phyloP scores from a whole-genome alignment of 2,329 filamentous ascomycete species.

The Colletotrichum eremochloae region DNA sequence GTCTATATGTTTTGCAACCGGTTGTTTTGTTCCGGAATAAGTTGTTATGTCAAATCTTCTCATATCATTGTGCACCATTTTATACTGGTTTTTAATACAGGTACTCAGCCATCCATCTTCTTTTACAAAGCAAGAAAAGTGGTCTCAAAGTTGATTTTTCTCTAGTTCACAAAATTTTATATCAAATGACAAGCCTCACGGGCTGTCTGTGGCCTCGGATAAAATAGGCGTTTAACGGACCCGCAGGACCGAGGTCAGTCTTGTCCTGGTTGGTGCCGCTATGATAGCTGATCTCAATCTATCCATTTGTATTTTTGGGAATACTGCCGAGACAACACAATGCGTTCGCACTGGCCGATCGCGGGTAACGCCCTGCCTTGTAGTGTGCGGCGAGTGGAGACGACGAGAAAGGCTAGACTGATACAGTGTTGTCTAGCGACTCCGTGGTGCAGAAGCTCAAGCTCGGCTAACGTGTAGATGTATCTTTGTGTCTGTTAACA shows the following conservation, averaged over 20 bases:
- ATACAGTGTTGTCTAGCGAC: background rate
- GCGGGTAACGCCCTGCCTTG: background rate
- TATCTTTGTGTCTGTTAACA: background rate
- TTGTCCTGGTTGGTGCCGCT: background rate
- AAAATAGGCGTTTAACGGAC: background rate
- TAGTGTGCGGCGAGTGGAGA: background rate
- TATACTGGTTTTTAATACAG: background rate
- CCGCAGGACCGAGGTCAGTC: background rate
- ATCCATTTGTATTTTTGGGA: background rate
- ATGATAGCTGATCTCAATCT: too few relatives aligned
- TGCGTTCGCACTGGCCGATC: background rate
- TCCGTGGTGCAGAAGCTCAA: background rate
- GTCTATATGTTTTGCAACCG: background rate
- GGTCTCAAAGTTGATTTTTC: too few relatives aligned
- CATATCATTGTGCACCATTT: background rate
- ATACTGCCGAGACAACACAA: background rate
- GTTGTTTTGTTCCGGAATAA: background rate
- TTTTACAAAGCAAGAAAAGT: background rate
- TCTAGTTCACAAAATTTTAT: background rate
- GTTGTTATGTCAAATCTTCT: background rate
- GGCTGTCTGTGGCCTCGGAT: background rate
- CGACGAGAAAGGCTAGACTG: background rate
- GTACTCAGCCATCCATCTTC: background rate
- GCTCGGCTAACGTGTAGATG: background rate
- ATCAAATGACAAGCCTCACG: background rate